These are phyloP conservation scores for Candida mesenterica DNA, from an alignment of 1,139 yeast genomes.

Conservation along the genomic window DNA sequence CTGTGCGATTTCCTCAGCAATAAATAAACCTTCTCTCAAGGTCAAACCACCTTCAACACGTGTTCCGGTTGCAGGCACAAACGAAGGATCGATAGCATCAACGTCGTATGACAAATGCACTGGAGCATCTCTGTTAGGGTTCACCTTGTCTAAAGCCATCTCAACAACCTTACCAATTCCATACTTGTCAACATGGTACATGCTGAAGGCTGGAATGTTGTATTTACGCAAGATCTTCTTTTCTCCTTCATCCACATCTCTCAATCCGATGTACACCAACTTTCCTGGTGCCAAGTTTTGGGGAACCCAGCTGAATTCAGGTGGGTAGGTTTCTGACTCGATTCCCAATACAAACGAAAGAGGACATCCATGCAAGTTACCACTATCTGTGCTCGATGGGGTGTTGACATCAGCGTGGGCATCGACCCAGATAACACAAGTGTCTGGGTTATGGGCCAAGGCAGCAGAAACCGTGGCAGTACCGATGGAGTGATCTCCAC, in stretches of 20 bases:
- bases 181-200: constrained; percentile 93
- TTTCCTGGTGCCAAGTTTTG: constrained; percentile 62
- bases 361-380: constrained; percentile 97
- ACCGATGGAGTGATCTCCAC: constrained; percentile 97
- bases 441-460: constrained; percentile 74
- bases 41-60: constrained; percentile 96
- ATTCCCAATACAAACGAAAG: constrained; percentile 86
- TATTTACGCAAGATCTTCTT: constrained; percentile 66
- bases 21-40: constrained; percentile 87
- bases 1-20: constrained; percentile 89
- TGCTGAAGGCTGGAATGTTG: constrained; percentile 83
- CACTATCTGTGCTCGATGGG: constrained; percentile 80
- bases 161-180: constrained; percentile 91
- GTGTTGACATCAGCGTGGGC: constrained; percentile 98
- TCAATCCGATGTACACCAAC: constrained; percentile 88
- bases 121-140: constrained; percentile 73
- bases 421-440: constrained; percentile 93
- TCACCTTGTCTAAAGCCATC: constrained; percentile 80
- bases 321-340: constrained; percentile 61
- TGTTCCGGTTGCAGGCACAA: constrained; percentile 96
- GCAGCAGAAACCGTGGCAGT: constrained; percentile 91
- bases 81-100: constrained; percentile 93
- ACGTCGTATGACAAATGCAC: constrained; percentile 92
- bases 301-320: constrained; percentile 79
- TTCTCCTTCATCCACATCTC: constrained; percentile 91